Evolutionary conservation across 768 basidiomycete genomes (phyloP).

Genomic region (Stropharia rugosoannulata): DNA sequence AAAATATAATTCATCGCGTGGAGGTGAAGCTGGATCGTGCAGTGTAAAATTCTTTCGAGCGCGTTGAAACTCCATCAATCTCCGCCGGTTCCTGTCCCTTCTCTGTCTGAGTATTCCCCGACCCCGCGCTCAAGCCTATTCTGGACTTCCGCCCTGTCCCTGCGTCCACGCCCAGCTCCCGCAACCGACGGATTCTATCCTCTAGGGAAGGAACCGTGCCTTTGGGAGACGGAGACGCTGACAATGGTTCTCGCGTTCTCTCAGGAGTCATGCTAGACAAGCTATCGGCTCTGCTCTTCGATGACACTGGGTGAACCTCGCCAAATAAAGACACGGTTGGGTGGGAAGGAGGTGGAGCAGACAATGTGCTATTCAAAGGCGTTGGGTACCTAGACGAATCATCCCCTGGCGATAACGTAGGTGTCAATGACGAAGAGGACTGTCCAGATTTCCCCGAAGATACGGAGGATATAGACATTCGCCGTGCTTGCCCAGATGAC

Average conservation of each 20-base stretch:
- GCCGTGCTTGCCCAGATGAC: background rate
- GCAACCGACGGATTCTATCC: slow-evolving; percentile 5
- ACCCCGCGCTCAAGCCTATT: background rate
- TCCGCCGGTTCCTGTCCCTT: background rate
- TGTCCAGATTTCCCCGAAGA: slow-evolving; percentile 1
- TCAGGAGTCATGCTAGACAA: background rate
- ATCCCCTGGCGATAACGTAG: slow-evolving; percentile 10
- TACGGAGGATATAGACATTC: slow-evolving; percentile 1
- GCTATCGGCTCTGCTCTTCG: background rate
- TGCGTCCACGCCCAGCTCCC: slow-evolving; percentile 6
- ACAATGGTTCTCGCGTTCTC: background rate
- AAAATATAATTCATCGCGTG: background rate
- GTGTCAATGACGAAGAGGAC: slow-evolving; percentile 8
- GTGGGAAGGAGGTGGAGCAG: slow-evolving; percentile 14
- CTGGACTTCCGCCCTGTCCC: background rate
- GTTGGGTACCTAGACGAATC: slow-evolving; percentile 5
- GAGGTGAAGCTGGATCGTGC: slow-evolving; percentile 25
- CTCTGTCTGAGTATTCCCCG: background rate
- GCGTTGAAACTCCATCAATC: slow-evolving; percentile 16
- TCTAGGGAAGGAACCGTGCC: slow-evolving; percentile 1
- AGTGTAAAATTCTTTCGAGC: slow-evolving; percentile 22
- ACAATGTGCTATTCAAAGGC: slow-evolving; percentile 18
- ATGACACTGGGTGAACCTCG: background rate
- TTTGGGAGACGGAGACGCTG: background rate
- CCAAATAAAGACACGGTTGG: background rate